phyloP scores from a whole-genome alignment of 164 flowering plant species.

The Warburgia ugandensis region DNA sequence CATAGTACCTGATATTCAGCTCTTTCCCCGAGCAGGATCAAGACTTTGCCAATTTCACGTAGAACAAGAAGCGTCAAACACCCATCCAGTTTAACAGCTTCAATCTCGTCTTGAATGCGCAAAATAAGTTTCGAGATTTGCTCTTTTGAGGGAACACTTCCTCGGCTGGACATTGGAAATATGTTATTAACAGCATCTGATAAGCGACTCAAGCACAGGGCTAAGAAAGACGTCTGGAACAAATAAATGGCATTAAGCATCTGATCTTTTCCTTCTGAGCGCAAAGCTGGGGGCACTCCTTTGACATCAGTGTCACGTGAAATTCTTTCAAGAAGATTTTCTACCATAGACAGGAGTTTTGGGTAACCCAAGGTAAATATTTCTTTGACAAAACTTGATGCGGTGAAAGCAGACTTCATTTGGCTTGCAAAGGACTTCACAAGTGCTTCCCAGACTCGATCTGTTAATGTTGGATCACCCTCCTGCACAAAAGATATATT shows the following conservation, averaged over 20 bases:
- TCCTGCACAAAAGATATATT: constrained; percentile 37
- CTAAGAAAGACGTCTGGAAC: constrained; percentile 79
- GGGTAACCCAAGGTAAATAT: constrained; percentile 85
- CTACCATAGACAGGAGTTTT: constrained; percentile 68
- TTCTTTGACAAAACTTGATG: constrained; percentile 97
- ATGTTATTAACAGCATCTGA: constrained; percentile 77
- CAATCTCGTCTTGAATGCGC: constrained; percentile 88
- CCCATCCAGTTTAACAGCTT: constrained; percentile 80
- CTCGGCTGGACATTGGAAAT: constrained; percentile 81
- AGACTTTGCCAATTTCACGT: constrained; percentile 73
- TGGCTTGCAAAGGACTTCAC: constrained; percentile 84
- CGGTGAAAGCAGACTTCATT: constrained; percentile 83
- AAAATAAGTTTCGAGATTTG: constrained; percentile 66
- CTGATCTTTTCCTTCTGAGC: constrained; percentile 66
- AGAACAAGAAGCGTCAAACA: constrained; percentile 85
- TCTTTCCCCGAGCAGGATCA: constrained; percentile 68
- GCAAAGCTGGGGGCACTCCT: constrained; percentile 84
- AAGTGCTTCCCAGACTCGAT: constrained; percentile 92
- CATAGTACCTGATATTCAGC: constrained; percentile 85
- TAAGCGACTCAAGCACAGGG: constrained; percentile 65
- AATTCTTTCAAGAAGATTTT: constrained; percentile 85
- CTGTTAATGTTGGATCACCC: constrained; percentile 78
- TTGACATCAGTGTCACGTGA: constrained; percentile 87
- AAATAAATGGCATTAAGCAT: constrained; percentile 71
- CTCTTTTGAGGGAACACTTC: constrained; percentile 87